Evolutionary conservation across 2,329 filamentous ascomycete genomes (phyloP), one percentile per base, ranked within the genome.

Genomic region (Trichoderma koningiopsis): DNA sequence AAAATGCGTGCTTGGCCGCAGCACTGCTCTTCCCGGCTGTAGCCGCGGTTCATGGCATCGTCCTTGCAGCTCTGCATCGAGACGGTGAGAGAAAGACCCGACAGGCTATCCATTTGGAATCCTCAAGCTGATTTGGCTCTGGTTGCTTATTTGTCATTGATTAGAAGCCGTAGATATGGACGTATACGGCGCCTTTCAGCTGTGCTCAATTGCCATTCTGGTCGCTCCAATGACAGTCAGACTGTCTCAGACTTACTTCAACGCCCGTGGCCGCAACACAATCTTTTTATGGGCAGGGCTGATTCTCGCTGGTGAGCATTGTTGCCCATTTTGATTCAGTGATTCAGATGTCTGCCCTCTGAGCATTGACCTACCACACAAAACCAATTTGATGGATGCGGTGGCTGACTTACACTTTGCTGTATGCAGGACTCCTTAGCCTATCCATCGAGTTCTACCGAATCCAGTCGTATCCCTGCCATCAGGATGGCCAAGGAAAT

Each of bases 261-360:
- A 87, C 64, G 84, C 86, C 27, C 87, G 86, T 0, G 89, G 88
- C 2, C 82, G 89, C 43, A 90, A 91, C 71, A 85, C 86, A 56
- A 90, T 92, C 66, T 91, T 91, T 72, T 40, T 90, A 0, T 92
- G 89, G 89, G 88, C 88, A 0, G 81, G 83, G 4, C 79, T 91
- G 2, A 78, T 91, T 33, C 81, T 91, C 14, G 83, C 86, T 29
- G 89, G 88, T 86, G 60, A 31, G 57, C 16, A 55, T 60, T 8
- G n/a, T 65, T 49, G n/a, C 19, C 47, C 19, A 22, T 55, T 31
- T 14, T 29, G 40, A 35, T n/a, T 29, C 33, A 68, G 56, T 43
- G 33, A 29, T n/a, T 57, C 22, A n/a, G n/a, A 11, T 40, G 22
- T 29, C 43, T 35, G 59, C 59, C 31, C 35, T 62, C 19, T 27